phyloP scores from a whole-genome alignment of 1,284 basidiomycete species.

The Sutorius eximius region DNA sequence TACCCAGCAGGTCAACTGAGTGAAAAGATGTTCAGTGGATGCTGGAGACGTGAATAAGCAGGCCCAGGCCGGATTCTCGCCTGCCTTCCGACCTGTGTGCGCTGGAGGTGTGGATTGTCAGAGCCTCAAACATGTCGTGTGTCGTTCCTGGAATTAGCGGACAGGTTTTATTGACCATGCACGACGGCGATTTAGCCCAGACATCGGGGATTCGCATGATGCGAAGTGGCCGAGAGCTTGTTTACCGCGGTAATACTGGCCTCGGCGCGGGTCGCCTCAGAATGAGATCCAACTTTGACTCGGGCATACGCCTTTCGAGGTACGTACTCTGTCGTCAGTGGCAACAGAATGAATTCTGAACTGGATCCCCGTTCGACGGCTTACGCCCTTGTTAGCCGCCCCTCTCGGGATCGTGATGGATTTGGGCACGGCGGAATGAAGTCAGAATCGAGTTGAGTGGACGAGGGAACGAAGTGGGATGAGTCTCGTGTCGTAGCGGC shows the following conservation, averaged over 20 bases:
- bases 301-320: slow-evolving; percentile 13
- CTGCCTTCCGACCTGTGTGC: neutral
- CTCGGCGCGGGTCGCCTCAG: slow-evolving; percentile 1
- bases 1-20: slow-evolving; percentile 2
- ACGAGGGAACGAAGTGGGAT: slow-evolving; percentile 13
- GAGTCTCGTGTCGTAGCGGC: slow-evolving; percentile 21
- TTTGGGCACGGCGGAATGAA: slow-evolving; percentile 18
- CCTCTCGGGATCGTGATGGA: slow-evolving; percentile 1
- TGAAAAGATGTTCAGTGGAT: slow-evolving; percentile 1
- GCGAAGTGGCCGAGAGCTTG: slow-evolving; percentile 3
- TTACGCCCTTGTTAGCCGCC: neutral
- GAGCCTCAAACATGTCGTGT: slow-evolving; percentile 9
- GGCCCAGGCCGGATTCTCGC: slow-evolving; percentile 15
- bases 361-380: slow-evolving; percentile 20
- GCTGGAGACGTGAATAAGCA: neutral
- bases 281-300: slow-evolving; percentile 3
- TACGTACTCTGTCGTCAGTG: slow-evolving; percentile 25
- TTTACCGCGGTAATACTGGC: slow-evolving; percentile 22
- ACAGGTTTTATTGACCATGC: slow-evolving; percentile 4
- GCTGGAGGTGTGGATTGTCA: neutral
- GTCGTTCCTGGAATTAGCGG: slow-evolving; percentile 8
- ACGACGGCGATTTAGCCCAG: slow-evolving; percentile 25
- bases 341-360: slow-evolving; percentile 29
- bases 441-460: slow-evolving; percentile 2
- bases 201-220: slow-evolving; percentile 29